Base-by-base conservation (phyloP, 1,284 basidiomycete genomes). In the Amylostereum areolatum region DNA sequence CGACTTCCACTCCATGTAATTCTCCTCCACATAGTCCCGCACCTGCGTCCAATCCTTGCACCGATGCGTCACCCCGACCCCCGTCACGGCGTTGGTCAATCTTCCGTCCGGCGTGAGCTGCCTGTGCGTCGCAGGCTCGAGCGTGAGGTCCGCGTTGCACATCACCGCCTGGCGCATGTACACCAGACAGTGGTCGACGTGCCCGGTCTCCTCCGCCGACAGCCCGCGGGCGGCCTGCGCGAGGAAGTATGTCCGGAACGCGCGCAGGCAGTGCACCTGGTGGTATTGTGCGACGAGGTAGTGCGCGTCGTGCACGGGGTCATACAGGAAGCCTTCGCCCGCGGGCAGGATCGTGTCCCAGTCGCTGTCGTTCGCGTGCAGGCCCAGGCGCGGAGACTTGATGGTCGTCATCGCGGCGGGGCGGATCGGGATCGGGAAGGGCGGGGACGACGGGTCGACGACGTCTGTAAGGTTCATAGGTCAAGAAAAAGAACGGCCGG, bases 111-210 rank as follows among this genome's bases (percentile, higher is more conserved):
- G 18, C 39, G 46, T 52, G n/a, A n/a, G n/a, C n/a, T n/a, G n/a
- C n/a, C n/a, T n/a, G n/a, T n/a, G n/a, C n/a, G n/a, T n/a, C n/a
- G n/a, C n/a, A 27, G 45, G 33, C 27, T 55, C 51, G 5, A 55
- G 31, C 30, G 49, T 35, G 45, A 52, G 36, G 46, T 60, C 57
- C 9, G 53, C 55, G 31, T 54, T 58, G 46, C 61, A 57, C 50
- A 59, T 43, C 35, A 58, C 51, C 48, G 55, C 58, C 52, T 59
- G 49, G 31, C 55, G 48, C 46, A 60, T 48, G 48, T 60, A 60
- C 47, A 57, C 57, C 54, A 59, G 50, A 53, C 59, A 60, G 48
- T 60, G 59, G 28, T 51, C 50, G 30, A 52, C 50, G 25, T 53
- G 56, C 9, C 39, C 39, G 18, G 10, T 41, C 18, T 24, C 39